Conservation (phyloP, 495 filamentous ascomycete genomes). For the Neurospora tetraspora region DNA sequence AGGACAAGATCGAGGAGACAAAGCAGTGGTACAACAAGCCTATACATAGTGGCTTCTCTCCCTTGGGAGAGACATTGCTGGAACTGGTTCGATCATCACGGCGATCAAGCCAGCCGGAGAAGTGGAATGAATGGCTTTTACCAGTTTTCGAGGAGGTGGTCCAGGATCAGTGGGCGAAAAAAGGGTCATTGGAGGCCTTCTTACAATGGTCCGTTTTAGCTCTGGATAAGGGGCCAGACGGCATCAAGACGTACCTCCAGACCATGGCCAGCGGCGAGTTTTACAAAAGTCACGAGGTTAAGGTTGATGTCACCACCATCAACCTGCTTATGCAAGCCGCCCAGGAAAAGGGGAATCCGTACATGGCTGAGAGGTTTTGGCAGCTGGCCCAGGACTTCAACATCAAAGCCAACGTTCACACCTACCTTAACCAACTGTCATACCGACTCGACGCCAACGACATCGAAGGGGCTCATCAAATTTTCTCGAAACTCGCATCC, state of each 20-base stretch:
- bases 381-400: constrained; percentile 48
- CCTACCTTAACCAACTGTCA: constrained; percentile 63
- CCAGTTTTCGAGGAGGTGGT: constrained; percentile 51
- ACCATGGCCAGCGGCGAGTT: constrained; percentile 34
- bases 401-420: constrained; percentile 53
- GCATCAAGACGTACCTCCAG: constrained; percentile 57
- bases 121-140: constrained; percentile 41
- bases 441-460: constrained; percentile 63
- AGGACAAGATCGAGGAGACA: constrained; percentile 41
- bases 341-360: constrained; percentile 55
- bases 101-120: constrained; percentile 45
- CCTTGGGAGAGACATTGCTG: constrained; percentile 37
- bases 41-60: constrained; percentile 28
- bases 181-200: constrained; percentile 55
- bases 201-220: constrained; percentile 65
- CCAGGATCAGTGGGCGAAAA: constrained; percentile 27
- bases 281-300: constrained; percentile 19
- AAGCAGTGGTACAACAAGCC: constrained; percentile 58
- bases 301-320: constrained; percentile 59
- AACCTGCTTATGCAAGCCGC: constrained; percentile 68
- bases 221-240: constrained; percentile 57
- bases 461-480: constrained; percentile 51
- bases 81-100: constrained; percentile 39
- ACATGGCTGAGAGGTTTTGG: constrained; percentile 63
- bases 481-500: constrained; percentile 48